Base-by-base conservation (phyloP, 2,329 filamentous ascomycete genomes). In the Didymella pomorum region DNA sequence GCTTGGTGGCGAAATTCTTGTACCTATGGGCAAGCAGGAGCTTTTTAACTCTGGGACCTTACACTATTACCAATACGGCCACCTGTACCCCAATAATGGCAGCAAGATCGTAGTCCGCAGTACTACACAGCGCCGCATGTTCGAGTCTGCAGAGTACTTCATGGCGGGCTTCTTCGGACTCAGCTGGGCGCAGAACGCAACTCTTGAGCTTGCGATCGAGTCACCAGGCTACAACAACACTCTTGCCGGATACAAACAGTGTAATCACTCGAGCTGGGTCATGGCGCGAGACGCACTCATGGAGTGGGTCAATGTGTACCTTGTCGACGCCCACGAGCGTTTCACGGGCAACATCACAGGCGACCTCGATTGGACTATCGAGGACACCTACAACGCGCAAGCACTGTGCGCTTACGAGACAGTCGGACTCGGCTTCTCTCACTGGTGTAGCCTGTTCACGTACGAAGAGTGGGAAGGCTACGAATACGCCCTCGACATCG, bases 91-190 rank as follows among this genome's bases (percentile, higher is more conserved):
- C 8, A 89, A 92, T 66, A 86, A 89, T 5, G 83, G 85, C 55
- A 88, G 83, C 75, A 92, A 91, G 77, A 87, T 93, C 59, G 85
- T 92, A 56, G 89, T 87, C 16, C 83, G 90, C 26, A 91, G 89
- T 1, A 92, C 89, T 0, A 91, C 89, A 1, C 89, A 93, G 72
- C 87, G 91, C 70, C 86, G 90, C 23, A 93, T 93, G 90, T 79
- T 89, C 21, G 88, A 92, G 72, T 89, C 84, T 37, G 89, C 89
- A 3, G 89, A 93, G 74, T 89, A 93, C 74, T 93, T 92, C 76
- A 78, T 92, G 71, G 88, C 89, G 6, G 90, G 90, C 0, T 93
- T 93, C 79, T 93, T 93, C 70, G 90, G 90, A 0, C 82, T 92
- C 0, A 84, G 89, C 45, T 93, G 89, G 89, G 83, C 86, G 1